Evolutionary conservation across 192 early-diverging fungal species (phyloP).

Genomic region (Dissophora globulifera): DNA sequence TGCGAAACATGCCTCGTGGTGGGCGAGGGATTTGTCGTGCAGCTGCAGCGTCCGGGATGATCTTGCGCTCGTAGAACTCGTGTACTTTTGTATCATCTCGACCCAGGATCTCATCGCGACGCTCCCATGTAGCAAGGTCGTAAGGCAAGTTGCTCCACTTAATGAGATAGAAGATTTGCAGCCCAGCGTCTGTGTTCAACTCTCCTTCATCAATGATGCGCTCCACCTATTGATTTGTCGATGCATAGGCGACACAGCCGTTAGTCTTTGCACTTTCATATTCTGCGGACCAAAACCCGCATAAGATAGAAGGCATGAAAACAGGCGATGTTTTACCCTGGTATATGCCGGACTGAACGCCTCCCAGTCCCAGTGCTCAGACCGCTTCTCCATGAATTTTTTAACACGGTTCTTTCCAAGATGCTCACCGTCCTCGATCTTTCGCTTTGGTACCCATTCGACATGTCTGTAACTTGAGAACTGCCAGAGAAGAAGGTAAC

Average conservation of each 20-base stretch:
- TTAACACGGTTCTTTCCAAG: slow-evolving; percentile 75
- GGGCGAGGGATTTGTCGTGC: slow-evolving; percentile 54
- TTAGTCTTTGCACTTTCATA: too few relatives aligned
- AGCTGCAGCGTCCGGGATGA: slow-evolving; percentile 61
- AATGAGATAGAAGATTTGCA: slow-evolving; percentile 73
- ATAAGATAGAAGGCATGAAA: background rate
- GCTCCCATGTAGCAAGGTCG: slow-evolving; percentile 82
- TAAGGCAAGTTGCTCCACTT: slow-evolving; percentile 83
- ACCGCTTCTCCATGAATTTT: slow-evolving; percentile 77
- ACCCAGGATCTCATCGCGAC: slow-evolving; percentile 57
- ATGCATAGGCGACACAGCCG: too few relatives aligned
- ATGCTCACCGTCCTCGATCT: slow-evolving; percentile 60
- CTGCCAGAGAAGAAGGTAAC: slow-evolving; percentile 33
- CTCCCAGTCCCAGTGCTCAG: slow-evolving; percentile 59
- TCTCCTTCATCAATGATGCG: slow-evolving; percentile 89
- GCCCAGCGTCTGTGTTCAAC: slow-evolving; percentile 61
- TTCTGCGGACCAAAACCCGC: too few relatives aligned
- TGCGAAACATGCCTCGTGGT: slow-evolving; percentile 60
- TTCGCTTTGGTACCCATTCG: slow-evolving; percentile 72
- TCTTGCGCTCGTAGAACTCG: slow-evolving; percentile 72
- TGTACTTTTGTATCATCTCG: slow-evolving; percentile 71
- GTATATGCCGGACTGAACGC: slow-evolving; percentile 74
- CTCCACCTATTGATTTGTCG: slow-evolving; percentile 73
- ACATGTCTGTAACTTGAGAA: slow-evolving; percentile 77
- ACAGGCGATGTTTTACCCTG: slow-evolving; percentile 53